phyloP scores from a whole-genome alignment of 768 basidiomycete species.

The Phlebiopsis flavidoalba region DNA sequence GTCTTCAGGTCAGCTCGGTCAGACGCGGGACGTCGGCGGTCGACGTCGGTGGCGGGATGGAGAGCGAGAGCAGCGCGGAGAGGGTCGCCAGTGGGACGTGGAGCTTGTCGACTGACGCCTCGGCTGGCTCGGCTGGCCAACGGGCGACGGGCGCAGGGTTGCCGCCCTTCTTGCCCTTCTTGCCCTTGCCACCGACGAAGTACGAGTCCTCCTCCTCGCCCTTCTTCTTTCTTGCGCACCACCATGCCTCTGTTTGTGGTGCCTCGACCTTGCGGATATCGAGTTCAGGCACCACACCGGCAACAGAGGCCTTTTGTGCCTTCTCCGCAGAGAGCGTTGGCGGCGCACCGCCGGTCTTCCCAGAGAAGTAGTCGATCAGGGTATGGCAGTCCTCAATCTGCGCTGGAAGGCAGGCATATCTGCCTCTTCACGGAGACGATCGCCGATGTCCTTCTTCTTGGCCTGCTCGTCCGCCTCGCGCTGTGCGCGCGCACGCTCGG shows the following conservation, averaged over 20 bases:
- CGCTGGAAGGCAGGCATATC: conserved; percentile 83
- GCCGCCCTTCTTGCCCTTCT: conserved; percentile 56
- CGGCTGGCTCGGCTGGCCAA: conserved; percentile 23
- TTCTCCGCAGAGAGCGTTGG: conserved; percentile 39
- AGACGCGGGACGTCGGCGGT: conserved; percentile 74
- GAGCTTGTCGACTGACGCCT: conserved; percentile 39
- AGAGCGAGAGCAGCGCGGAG: conserved; percentile 78
- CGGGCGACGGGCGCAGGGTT: conserved; percentile 22
- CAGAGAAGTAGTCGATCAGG: conserved; percentile 79
- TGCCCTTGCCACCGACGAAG: conserved; percentile 69
- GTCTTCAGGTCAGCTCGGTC: conserved; percentile 85
- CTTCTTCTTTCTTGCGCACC: conserved; percentile 87
- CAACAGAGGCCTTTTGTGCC: conserved; percentile 39
- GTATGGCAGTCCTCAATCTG: conserved; percentile 97
- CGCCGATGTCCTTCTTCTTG: conserved; percentile 75
- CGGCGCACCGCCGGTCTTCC: conserved; percentile 45
- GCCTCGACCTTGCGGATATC: conserved; percentile 83
- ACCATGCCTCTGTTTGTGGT: conserved; percentile 56
- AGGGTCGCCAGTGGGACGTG: conserved; percentile 85
- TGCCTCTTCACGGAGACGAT: conserved; percentile 87
- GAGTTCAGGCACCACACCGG: conserved; percentile 68
- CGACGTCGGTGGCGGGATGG: conserved; percentile 85
- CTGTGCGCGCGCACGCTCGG: conserved; percentile 70
- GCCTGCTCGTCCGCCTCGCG: conserved; percentile 71
- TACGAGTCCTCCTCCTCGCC: conserved; percentile 78